Base-by-base conservation (phyloP, 2,329 filamentous ascomycete species). In the Amylocarpus encephaloides region DNA sequence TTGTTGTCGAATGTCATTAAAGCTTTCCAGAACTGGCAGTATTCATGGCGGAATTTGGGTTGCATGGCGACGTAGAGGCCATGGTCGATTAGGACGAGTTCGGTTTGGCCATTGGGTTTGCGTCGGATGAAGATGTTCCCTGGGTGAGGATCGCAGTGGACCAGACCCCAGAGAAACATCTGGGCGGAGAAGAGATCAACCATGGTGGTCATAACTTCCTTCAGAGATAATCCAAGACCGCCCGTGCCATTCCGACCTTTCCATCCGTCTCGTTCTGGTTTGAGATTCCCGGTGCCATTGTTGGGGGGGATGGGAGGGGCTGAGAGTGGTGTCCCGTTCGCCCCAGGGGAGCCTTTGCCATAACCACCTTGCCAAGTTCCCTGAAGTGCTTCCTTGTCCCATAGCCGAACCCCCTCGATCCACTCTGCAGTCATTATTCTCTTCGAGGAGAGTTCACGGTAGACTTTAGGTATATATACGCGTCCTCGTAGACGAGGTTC, bases 61-160 rank as follows among this genome's bases (percentile, higher is more conserved):
- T 80, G 76, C 87, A 97, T 93, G 68, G 88, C 85, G 49, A 97
- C 88, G 71, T 98, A 98, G 5, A 98, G 80, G 0, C 93, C 93
- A 68, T 98, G 93, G 68, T 98, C 93, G 65, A 98, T 95, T 33
- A 98, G 82, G 1, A 97, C 92, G 29, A 98, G 78, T 71, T 98
- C 90, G 1, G 92, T 78, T 39, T 82, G 78, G n/a, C 92, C 92
- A 39, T 77, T 83, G 1, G 90, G 86, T 13, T 88, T 75, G 7
- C 93, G 85, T 7, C 93, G 86, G 64, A 97, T 85, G 71, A 98
- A 95, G 67, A 97, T 93, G 70, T 98, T 98, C 26, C 92, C 92
- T 1, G 93, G 93, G 65, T 98, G 93, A 9, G 93, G 93, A 67
- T 98, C 93, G 70, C 92, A 96, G 72, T 98, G 92, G 0, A 97